phyloP scores from a whole-genome alignment of 805 yeast species.

The Saturnispora bothae region DNA sequence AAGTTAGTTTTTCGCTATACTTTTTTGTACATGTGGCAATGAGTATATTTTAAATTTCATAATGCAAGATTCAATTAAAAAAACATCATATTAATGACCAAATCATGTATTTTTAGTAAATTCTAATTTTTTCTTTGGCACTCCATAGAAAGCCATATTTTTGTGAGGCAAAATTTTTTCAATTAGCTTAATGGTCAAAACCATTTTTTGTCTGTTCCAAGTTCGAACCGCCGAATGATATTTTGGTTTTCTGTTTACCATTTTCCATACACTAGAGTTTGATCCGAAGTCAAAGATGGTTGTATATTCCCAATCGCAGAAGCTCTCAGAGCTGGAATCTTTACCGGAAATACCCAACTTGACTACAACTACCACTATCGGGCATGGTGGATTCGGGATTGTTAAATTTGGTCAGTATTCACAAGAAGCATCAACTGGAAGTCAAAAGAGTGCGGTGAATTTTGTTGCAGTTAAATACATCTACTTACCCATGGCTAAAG shows the following conservation, averaged over 20 bases:
- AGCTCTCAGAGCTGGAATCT: constrained; percentile 37
- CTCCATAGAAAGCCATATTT: no score
- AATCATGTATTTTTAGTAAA: no score
- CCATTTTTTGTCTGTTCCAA: no score
- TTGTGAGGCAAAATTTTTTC: background rate
- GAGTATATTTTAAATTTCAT: no score
- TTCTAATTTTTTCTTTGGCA: no score
- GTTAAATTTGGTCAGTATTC: constrained; percentile 39
- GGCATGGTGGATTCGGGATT: constrained; percentile 60
- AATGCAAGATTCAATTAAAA: no score
- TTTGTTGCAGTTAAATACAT: constrained; percentile 49
- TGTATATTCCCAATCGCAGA: constrained; percentile 19
- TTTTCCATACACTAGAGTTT: background rate
- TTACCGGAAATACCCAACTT: constrained; percentile 40
- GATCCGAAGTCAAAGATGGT: background rate
- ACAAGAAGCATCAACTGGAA: background rate
- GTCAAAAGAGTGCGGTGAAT: background rate
- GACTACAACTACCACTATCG: constrained; percentile 41
- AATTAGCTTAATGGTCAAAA: background rate
- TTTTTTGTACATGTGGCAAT: no score
- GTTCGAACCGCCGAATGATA: no score
- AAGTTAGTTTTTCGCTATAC: no score
- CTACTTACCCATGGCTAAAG: constrained; percentile 27
- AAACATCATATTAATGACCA: no score
- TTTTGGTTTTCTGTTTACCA: no score